Evolutionary conservation across 2,329 filamentous ascomycete genomes (phyloP).

Genomic region (Sclerotinia subarctica): DNA sequence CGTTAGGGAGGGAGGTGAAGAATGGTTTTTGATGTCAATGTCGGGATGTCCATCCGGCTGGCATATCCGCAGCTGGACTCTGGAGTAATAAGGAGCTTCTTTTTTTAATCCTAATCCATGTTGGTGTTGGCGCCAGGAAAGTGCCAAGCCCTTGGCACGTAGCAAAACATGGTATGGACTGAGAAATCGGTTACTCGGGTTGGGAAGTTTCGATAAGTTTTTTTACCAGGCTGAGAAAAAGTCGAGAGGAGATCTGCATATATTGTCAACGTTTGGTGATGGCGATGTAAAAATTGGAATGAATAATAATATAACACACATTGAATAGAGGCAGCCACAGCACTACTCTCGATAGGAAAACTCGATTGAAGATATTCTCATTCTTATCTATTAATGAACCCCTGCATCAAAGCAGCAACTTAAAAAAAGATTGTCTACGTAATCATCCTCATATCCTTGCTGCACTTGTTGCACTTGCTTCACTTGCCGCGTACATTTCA

Average conservation of each 20-base stretch:
- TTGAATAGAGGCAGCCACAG: too few species aligned
- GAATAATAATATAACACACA: too few species aligned
- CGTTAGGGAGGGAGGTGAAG: too few species aligned
- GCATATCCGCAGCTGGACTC: too few species aligned
- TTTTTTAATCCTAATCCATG: too few species aligned
- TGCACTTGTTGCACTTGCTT: background rate
- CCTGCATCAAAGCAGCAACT: background rate
- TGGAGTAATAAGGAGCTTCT: too few species aligned
- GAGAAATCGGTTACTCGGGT: background rate
- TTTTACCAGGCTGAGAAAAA: too few species aligned
- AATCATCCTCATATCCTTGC: background rate
- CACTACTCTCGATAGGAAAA: background rate
- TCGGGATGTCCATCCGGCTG: too few species aligned
- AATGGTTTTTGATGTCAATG: background rate
- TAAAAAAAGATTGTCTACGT: background rate
- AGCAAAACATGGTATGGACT: background rate
- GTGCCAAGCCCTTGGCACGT: conserved; percentile 6
- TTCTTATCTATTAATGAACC: background rate
- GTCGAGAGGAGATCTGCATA: too few species aligned
- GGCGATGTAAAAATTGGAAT: too few species aligned
- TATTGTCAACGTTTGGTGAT: too few species aligned
- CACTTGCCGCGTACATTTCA: background rate
- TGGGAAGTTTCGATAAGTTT: background rate
- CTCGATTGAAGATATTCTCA: background rate
- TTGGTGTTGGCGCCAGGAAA: conserved; percentile 4